phyloP scores from a whole-genome alignment of 148 eudicot genomes.

The Chenopodium suecicum region DNA sequence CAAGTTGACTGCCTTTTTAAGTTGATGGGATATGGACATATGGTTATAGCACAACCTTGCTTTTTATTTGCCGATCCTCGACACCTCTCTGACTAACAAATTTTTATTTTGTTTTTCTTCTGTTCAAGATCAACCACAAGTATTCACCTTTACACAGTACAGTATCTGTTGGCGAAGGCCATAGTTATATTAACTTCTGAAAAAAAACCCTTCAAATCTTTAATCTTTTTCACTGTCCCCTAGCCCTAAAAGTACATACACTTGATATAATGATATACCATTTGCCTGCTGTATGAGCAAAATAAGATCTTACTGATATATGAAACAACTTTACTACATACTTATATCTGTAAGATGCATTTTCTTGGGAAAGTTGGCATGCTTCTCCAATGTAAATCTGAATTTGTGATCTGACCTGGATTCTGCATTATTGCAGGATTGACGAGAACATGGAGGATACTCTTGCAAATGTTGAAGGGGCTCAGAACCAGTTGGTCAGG shows the following conservation, averaged over 20 bases:
- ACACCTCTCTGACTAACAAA: neutral
- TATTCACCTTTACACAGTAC: neutral
- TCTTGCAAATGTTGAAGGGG: slow-evolving; percentile 67
- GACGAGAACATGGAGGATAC: slow-evolving; percentile 90
- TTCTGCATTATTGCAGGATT: slow-evolving; percentile 39
- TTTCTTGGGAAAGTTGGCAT: neutral
- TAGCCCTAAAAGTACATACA: neutral
- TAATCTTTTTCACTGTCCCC: neutral
- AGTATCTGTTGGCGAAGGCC: neutral
- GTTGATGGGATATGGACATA: neutral
- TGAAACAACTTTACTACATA: neutral
- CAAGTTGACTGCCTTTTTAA: neutral
- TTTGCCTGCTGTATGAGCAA: neutral
- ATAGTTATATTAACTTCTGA: neutral
- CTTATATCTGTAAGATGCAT: neutral
- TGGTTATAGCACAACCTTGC: neutral
- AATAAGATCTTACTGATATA: neutral
- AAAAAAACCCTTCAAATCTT: neutral
- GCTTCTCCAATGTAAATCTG: neutral
- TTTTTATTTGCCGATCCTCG: neutral
- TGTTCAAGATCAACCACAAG: neutral
- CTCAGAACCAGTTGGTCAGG: slow-evolving; percentile 67
- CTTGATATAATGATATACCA: neutral
- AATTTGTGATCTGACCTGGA: slow-evolving; percentile 4
- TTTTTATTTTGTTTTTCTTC: neutral